Base-by-base conservation (phyloP, 306 rosid genomes). In the Malus fusca region DNA sequence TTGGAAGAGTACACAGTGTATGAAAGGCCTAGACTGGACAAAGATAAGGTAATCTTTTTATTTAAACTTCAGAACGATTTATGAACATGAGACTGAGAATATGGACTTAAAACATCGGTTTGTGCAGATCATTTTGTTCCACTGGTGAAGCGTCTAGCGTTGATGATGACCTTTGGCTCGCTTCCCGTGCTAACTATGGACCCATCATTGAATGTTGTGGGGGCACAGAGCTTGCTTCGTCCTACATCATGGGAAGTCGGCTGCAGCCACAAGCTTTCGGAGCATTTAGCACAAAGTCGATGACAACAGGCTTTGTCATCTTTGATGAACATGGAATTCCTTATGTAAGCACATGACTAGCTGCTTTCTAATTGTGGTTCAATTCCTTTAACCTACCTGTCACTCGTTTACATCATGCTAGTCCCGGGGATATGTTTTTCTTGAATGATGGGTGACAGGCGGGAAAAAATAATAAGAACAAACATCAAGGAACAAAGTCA, bases 221-320 rank as follows among this genome's bases (percentile, higher is more conserved):
- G 44, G 98, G 98, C 55, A 91, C 97, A 13, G 98, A 93, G 80
- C 96, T 91, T 64, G 84, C 92, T 9, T 91, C 98, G 55, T 43
- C 79, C 70, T 93, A 85, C 86, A 77, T 91, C 53, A 43, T 76
- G 3, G 98, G 85, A 77, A 85, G 89, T 81, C 89, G 71, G 15
- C 68, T 89, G 69, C 97, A 93, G 84, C 92, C 93, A 22, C 98
- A 93, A 87, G 96, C 90, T 69, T 93, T 93, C 79, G 98, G 98
- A 64, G 79, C 92, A 25, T 91, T 82, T 75, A 89, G 97, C 89
- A 82, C 91, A 4, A 75, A 89, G 77, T 87, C 96, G 40, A 85
- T 93, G 97, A 74, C 89, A 21, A 77, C 92, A 30, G 89, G 91
- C 75, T 69, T 87, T 88, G 91, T 88, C 80, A 83, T 91, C 81